phyloP scores from a whole-genome alignment of 352 stramenopile species.

The Pythium vanterpoolii region DNA sequence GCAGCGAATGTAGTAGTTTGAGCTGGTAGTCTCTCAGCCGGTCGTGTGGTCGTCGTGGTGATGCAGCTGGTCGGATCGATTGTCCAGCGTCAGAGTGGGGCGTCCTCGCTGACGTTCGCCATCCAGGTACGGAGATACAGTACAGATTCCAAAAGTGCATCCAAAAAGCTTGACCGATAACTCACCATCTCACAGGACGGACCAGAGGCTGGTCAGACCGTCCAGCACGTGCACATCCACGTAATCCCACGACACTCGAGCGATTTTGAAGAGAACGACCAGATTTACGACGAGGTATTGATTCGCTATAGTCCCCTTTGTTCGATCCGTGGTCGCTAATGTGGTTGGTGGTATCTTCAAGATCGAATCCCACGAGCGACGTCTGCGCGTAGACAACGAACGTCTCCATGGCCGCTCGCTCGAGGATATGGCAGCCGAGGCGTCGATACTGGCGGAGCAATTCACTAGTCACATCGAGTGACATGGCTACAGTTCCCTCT shows the following conservation, averaged over 20 bases:
- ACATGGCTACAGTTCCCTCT: slow-evolving; percentile 13
- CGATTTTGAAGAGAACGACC: slow-evolving; percentile 90
- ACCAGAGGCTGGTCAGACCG: slow-evolving; percentile 82
- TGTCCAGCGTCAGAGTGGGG: slow-evolving; percentile 68
- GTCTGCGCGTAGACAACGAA: slow-evolving; percentile 64
- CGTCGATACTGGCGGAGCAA: slow-evolving; percentile 32
- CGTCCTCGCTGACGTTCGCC: slow-evolving; percentile 87
- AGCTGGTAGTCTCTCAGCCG: neutral
- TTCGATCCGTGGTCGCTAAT: neutral
- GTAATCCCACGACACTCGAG: slow-evolving; percentile 72
- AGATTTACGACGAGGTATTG: slow-evolving; percentile 88
- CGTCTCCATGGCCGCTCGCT: slow-evolving; percentile 66
- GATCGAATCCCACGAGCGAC: slow-evolving; percentile 62
- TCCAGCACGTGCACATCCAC: slow-evolving; percentile 94
- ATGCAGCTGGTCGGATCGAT: slow-evolving; percentile 62
- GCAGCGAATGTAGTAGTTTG: neutral
- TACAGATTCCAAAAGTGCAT: neutral
- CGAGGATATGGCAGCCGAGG: slow-evolving; percentile 84
- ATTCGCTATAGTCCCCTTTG: neutral
- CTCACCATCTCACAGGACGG: slow-evolving; percentile 59
- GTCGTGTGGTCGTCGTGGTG: neutral
- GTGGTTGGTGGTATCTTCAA: neutral
- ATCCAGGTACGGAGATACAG: slow-evolving; percentile 60
- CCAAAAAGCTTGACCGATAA: neutral
- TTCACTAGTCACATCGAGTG: slow-evolving; percentile 22